phyloP scores from a whole-genome alignment of 139 green algal species.

The Chlorella sp. region DNA sequence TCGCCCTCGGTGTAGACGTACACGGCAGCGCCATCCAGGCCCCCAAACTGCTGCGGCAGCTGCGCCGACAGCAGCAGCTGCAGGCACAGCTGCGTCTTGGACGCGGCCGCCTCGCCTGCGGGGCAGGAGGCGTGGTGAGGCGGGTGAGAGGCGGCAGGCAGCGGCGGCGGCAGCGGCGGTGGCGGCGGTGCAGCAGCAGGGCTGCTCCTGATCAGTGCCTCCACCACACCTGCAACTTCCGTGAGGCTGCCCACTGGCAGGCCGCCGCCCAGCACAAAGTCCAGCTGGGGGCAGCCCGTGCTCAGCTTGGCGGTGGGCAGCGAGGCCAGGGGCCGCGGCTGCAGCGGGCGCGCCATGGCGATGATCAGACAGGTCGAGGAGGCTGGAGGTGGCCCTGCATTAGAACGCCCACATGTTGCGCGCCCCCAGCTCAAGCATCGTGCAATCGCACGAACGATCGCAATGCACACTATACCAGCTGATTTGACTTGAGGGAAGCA shows the following conservation, averaged over 20 bases:
- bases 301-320: conserved; percentile 27
- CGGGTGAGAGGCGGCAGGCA: background rate
- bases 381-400: too few species aligned
- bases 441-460: too few species aligned
- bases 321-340: background rate
- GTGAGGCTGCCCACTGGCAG: conserved; percentile 59
- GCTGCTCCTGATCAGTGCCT: background rate
- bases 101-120: conserved; percentile 65
- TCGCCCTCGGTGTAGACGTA: conserved; percentile 81
- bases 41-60: conserved; percentile 36
- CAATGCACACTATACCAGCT: too few species aligned
- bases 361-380: background rate
- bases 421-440: too few species aligned
- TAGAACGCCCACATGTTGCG: too few species aligned
- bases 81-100: conserved; percentile 73
- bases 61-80: conserved; percentile 65
- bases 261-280: conserved; percentile 56
- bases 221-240: conserved; percentile 60
- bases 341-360: background rate
- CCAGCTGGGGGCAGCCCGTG: conserved; percentile 53
- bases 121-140: background rate
- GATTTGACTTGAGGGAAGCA: too few species aligned
- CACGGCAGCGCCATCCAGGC: conserved; percentile 56
- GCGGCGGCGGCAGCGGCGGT: background rate
- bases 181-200: too few species aligned